Conservation (phyloP, 75 land plant species). For the Picea glauca region DNA sequence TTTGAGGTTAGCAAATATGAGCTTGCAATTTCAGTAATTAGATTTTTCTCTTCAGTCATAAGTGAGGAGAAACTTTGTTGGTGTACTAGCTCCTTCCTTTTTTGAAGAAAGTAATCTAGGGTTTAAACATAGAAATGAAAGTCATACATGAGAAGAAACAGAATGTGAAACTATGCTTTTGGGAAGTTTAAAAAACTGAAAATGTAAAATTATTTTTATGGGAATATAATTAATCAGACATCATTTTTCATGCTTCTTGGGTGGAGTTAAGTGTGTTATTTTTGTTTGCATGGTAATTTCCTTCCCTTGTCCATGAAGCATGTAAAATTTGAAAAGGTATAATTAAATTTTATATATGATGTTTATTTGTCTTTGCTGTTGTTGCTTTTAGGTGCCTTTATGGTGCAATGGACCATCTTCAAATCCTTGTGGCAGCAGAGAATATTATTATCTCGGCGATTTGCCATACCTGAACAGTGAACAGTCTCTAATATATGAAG, state of each 20-base stretch:
- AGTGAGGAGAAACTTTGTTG: background rate
- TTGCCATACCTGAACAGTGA: constrained; percentile 62
- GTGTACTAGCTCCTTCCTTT: background rate
- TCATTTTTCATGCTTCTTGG: background rate
- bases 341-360: background rate
- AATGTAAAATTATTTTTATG: background rate
- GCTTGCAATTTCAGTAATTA: background rate
- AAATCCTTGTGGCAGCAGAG: constrained; percentile 53
- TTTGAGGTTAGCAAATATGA: constrained; percentile 55
- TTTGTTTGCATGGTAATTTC: background rate
- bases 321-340: background rate
- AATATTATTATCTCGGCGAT: constrained; percentile 70
- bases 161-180: background rate
- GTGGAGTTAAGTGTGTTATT: background rate
- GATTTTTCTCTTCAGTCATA: background rate
- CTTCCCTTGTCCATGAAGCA: background rate
- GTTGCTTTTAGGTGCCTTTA: constrained; percentile 60
- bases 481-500: constrained; percentile 77
- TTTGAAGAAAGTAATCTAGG: background rate
- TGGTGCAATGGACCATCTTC: constrained; percentile 53
- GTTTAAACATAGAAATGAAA: background rate
- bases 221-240: background rate
- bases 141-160: background rate
- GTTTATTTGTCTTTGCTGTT: constrained; percentile 1
- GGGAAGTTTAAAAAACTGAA: background rate